Evolutionary conservation across 352 stramenopile species (phyloP).

Genomic region (Globisporangium parvum): DNA sequence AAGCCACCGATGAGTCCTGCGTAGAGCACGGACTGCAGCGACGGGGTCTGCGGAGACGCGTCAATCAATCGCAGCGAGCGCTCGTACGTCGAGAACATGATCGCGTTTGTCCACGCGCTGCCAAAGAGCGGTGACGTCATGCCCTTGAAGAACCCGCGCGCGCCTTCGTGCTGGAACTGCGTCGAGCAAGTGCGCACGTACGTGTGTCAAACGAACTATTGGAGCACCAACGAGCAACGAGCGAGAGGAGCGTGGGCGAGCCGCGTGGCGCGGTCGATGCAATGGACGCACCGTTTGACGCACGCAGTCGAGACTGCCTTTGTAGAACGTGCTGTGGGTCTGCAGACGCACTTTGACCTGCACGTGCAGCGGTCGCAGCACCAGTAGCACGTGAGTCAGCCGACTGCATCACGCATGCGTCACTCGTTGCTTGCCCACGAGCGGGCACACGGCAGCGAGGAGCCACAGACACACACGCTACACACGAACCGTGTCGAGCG

Average conservation of each 20-base stretch:
- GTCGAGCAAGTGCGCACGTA: not conserved
- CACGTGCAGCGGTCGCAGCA: not conserved
- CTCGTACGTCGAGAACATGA: constrained; percentile 84
- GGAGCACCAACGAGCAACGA: too few relatives aligned
- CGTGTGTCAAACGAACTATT: not conserved
- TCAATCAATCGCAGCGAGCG: constrained; percentile 60
- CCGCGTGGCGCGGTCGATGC: too few relatives aligned
- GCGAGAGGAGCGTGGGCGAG: too few relatives aligned
- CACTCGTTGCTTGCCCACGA: too few relatives aligned
- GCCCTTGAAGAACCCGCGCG: constrained; percentile 80
- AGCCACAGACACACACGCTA: too few relatives aligned
- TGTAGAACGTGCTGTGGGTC: constrained; percentile 54
- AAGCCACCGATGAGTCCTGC: constrained; percentile 69
- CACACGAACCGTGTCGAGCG: constrained; percentile 40
- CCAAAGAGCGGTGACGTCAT: constrained; percentile 76
- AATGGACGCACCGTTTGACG: constrained; percentile 27
- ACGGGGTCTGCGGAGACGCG: constrained; percentile 37
- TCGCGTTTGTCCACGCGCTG: constrained; percentile 80
- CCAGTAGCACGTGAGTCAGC: not conserved
- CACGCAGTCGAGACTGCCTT: constrained; percentile 37
- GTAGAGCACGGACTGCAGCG: constrained; percentile 62
- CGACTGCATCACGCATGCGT: too few relatives aligned
- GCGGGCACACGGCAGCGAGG: too few relatives aligned
- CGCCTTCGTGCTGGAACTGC: constrained; percentile 63
- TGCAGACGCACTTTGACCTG: constrained; percentile 58